phyloP scores from a whole-genome alignment of 306 rosid species.

The Prunus armeniaca region DNA sequence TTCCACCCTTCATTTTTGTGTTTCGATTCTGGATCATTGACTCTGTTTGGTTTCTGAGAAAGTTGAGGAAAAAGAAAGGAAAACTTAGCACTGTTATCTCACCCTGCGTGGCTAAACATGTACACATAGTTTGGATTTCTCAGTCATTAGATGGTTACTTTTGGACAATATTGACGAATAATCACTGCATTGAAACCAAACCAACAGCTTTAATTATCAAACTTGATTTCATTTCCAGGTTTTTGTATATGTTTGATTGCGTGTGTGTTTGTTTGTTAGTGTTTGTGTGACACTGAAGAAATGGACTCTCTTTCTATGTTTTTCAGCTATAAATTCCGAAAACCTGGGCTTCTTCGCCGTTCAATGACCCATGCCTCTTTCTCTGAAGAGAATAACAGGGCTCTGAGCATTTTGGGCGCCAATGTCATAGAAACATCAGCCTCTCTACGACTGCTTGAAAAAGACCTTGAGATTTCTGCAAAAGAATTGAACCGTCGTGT shows the following conservation, averaged over 20 bases:
- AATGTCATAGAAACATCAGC: conserved; percentile 41
- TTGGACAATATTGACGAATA: neutral
- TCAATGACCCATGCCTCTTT: conserved; percentile 83
- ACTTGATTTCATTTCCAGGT: neutral
- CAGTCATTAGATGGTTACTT: neutral
- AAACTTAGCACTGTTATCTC: neutral
- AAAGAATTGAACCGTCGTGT: conserved; percentile 45
- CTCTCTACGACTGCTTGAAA: conserved; percentile 31
- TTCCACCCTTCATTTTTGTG: neutral
- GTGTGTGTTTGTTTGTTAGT: neutral
- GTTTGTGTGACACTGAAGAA: neutral
- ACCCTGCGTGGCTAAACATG: neutral
- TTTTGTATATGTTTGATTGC: neutral
- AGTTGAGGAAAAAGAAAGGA: neutral
- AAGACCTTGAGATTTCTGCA: conserved; percentile 49
- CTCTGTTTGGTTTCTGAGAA: neutral
- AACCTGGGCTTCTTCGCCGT: conserved; percentile 51
- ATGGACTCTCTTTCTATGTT: neutral
- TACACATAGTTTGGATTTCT: neutral
- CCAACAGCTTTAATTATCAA: neutral
- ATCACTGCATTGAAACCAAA: neutral
- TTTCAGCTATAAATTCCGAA: conserved; percentile 52
- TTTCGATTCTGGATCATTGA: neutral
- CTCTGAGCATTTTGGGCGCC: conserved; percentile 53
- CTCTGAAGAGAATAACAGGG: conserved; percentile 78